Base-by-base conservation (phyloP, 192 early-diverging fungal species). In the Backusella circina region DNA sequence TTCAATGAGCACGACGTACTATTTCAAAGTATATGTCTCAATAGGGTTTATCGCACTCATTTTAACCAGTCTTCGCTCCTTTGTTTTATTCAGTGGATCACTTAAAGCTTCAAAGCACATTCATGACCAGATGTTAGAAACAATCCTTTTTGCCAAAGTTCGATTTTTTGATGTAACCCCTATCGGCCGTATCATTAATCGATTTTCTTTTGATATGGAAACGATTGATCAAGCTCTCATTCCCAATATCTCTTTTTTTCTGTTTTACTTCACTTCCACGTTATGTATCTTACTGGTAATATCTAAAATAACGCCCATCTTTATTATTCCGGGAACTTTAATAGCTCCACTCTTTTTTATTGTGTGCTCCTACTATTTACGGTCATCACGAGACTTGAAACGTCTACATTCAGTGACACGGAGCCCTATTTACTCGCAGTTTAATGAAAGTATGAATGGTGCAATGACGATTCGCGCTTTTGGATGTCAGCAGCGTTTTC, bases 111-210 rank as follows among this genome's bases (percentile, higher is more conserved):
- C 85, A 21, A 82, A 79, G 31, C 73, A 57, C 0, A 67, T 94
- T 26, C 91, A 93, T 70, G 74, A 82, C 15, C 81, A 80, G 33
- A 75, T 92, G 30, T 74, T 94, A 47, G 78, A 77, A 15, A 41
- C 85, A 21, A 84, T 94, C 26, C 72, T 92, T 38, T 87, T 86
- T 18, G 91, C 95, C 3, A 90, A 91, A 37, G 87, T 95, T 18
- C 87, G 90, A 2, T 97, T 96, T 86, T 98, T 95, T 80, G 94
- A 96, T 77, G 90, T 89, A 10, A 94, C 93, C 13, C 95, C 96
- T 5, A 82, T 93, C 16, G 94, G 95, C 36, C 91, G 93, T 23
- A 91, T 97, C 28, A 86, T 96, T 75, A 98, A 96, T 82, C 85
- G 97, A n/a, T 96, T 95, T 76, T 90, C 93, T 12, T 91, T 92